Conservation (phyloP, 441 rosid genomes). For the Syzygium syzygioides region DNA sequence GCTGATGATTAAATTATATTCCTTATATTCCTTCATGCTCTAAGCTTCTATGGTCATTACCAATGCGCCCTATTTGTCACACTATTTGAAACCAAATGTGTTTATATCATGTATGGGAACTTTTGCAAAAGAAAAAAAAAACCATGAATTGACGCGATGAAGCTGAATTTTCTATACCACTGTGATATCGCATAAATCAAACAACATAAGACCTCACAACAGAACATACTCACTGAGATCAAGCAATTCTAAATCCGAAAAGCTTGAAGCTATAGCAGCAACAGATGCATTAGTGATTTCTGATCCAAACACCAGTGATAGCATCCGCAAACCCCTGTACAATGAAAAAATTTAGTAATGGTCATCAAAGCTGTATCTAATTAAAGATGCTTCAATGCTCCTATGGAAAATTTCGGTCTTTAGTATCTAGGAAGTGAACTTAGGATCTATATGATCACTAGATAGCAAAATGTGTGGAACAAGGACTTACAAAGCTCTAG, state of each 20-base stretch:
- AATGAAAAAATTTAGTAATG: neutral
- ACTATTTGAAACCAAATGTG: neutral
- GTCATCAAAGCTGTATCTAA: neutral
- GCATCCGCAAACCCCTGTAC: constrained; percentile 77
- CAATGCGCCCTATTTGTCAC: neutral
- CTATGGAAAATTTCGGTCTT: neutral
- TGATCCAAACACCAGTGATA: constrained; percentile 90
- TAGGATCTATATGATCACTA: neutral
- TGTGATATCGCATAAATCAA: neutral
- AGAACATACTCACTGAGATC: constrained; percentile 83
- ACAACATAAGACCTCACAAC: neutral
- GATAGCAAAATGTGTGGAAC: neutral
- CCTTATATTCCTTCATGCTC: neutral
- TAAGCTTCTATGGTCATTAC: neutral
- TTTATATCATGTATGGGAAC: neutral
- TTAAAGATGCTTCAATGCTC: neutral
- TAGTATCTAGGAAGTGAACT: neutral
- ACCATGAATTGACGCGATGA: neutral
- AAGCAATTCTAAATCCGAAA: constrained; percentile 72
- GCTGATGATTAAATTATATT: neutral
- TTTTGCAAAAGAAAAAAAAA: neutral
- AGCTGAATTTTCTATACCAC: neutral
- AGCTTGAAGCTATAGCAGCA: constrained; percentile 81
- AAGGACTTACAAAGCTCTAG: neutral
- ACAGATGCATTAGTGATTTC: constrained; percentile 89